Conservation (phyloP, 225 moss, liverwort and hornwort genomes). For the Ulota crispa region DNA sequence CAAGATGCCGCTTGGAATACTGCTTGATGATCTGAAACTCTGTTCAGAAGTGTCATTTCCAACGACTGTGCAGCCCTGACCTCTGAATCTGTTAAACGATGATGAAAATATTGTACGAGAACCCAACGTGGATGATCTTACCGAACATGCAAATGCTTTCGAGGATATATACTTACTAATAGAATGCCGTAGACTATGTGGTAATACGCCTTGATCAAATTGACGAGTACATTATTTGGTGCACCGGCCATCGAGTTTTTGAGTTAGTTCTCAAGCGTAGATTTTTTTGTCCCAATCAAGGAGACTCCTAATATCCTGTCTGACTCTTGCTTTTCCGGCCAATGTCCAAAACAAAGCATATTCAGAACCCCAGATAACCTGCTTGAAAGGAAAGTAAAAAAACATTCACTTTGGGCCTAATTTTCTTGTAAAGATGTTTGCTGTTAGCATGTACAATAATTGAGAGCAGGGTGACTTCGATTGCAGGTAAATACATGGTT, state of each 20-base stretch:
- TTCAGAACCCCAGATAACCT: no score
- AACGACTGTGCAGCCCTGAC: not conserved
- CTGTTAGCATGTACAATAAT: not conserved
- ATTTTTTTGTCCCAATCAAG: not conserved
- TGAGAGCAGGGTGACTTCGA: constrained; percentile 18
- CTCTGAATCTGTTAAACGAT: not conserved
- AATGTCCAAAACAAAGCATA: no score
- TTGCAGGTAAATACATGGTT: constrained; percentile 97
- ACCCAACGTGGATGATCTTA: not conserved
- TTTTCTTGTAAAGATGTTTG: not conserved
- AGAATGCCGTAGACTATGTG: not conserved
- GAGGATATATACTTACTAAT: not conserved
- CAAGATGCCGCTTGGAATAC: not conserved
- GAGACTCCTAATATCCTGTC: no score
- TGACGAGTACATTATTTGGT: not conserved
- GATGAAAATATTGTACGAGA: no score
- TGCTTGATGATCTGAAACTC: not conserved
- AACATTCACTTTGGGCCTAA: not conserved
- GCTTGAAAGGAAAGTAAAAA: no score
- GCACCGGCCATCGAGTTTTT: not conserved
- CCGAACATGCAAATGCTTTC: not conserved
- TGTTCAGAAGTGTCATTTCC: not conserved
- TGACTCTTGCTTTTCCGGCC: no score
- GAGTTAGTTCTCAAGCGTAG: not conserved
- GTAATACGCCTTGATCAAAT: not conserved